phyloP scores from a whole-genome alignment of 129 eudicot species.

The Tanacetum coccineum region DNA sequence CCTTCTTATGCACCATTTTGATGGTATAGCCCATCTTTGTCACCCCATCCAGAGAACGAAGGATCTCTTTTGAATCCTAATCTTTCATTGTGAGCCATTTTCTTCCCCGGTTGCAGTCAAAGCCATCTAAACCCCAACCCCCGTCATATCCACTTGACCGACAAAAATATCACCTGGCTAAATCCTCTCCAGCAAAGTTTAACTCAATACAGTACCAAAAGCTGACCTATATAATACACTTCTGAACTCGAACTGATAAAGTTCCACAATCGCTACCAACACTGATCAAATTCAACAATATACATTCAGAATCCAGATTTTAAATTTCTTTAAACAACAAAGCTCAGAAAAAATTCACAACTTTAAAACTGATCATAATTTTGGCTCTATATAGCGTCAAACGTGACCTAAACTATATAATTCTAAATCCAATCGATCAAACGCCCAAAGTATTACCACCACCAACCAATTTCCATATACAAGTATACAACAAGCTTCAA shows the following conservation, averaged over 20 bases:
- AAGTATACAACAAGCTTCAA: no score
- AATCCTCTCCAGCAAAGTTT: slow-evolving; percentile 14
- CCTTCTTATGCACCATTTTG: slow-evolving; percentile 16
- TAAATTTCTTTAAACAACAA: no score
- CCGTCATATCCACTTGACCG: slow-evolving; percentile 4
- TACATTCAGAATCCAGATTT: no score
- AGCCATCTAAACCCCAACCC: slow-evolving; percentile 27
- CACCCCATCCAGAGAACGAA: slow-evolving; percentile 61
- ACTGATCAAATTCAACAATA: no score
- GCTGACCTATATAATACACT: slow-evolving; percentile 16
- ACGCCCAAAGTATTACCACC: no score
- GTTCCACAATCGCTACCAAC: slow-evolving; percentile 21
- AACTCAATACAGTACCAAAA: slow-evolving; percentile 11
- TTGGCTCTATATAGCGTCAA: no score
- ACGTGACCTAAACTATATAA: no score
- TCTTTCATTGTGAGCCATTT: slow-evolving; percentile 31
- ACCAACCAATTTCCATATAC: no score
- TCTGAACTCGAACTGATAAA: slow-evolving; percentile 24
- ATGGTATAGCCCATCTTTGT: slow-evolving; percentile 32
- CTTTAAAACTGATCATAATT: no score
- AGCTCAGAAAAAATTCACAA: no score
- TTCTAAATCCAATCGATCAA: no score
- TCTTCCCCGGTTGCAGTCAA: slow-evolving; percentile 18
- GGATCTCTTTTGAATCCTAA: slow-evolving; percentile 42
- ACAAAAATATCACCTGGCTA: slow-evolving; percentile 11